Conservation (phyloP, 768 basidiomycete genomes). For the Rhodocollybia butyracea region DNA sequence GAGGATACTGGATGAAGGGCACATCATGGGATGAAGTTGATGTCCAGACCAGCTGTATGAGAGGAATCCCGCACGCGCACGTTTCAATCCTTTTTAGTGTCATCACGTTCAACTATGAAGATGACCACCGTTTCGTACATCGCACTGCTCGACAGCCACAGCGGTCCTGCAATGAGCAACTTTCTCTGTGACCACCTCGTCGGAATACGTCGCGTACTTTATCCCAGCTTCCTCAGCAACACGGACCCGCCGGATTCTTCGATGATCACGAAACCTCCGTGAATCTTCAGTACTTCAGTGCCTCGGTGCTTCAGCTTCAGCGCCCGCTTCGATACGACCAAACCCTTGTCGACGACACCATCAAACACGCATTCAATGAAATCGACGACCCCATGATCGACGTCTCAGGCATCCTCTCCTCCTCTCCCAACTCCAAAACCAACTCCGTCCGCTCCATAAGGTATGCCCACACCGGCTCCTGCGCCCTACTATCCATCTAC, state of each 20-base stretch:
- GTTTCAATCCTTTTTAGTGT: no score
- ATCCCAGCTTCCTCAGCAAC: conserved; percentile 20
- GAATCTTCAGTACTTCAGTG: no score
- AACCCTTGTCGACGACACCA: conserved; percentile 28
- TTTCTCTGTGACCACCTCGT: conserved; percentile 31
- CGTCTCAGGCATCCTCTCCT: conserved; percentile 23
- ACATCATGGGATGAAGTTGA: no score
- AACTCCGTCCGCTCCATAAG: conserved; percentile 27
- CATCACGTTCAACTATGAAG: no score
- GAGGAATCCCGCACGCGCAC: no score
- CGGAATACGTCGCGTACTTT: conserved; percentile 19
- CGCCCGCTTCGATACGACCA: conserved; percentile 18
- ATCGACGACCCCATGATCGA: conserved; percentile 42
- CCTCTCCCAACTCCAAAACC: conserved; percentile 20
- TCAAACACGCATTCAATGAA: conserved; percentile 33
- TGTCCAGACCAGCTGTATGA: no score
- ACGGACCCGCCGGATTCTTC: conserved; percentile 1
- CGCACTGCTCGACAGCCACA: conserved; percentile 29
- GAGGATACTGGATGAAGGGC: no score
- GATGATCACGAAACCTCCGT: conserved; percentile 3
- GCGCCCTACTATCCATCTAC: conserved; percentile 43
- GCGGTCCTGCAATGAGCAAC: conserved; percentile 28
- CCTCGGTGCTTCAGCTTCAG: conserved; percentile 9
- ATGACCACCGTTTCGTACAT: conserved; percentile 17
- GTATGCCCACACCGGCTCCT: conserved; percentile 36